A percentile compares a stretch with the other conserved stretches of the same genome.
Evolutionary conservation across 192 early-diverging fungal species (phyloP).

Genomic region (Phlyctochytrium bullatum): DNA sequence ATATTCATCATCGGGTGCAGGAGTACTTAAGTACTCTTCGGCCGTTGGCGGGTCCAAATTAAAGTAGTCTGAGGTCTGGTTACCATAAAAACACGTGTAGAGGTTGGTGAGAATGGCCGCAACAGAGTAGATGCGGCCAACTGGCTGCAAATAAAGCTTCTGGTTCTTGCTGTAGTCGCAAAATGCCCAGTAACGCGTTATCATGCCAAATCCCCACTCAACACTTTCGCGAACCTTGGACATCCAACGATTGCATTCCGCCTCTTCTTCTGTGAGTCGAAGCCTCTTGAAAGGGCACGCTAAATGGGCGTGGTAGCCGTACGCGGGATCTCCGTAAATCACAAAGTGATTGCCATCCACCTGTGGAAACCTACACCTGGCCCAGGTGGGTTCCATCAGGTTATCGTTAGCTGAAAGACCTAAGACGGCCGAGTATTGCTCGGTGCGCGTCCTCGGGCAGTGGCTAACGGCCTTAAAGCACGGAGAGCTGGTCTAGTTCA

Average conservation of each 20-base stretch:
- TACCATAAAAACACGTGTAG: not conserved
- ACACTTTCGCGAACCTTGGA: not conserved
- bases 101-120: not conserved
- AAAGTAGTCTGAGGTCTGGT: not conserved
- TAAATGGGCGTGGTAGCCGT: not conserved
- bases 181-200: not conserved
- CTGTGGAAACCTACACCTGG: too few species aligned
- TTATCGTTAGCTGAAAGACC: too few species aligned
- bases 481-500: too few species aligned
- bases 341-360: not conserved
- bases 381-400: too few species aligned
- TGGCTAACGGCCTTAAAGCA: too few species aligned
- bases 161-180: not conserved
- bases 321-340: conserved; percentile 4
- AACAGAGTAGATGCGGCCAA: conserved; percentile 1
- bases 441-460: too few species aligned
- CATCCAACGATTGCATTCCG: not conserved
- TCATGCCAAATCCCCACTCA: not conserved
- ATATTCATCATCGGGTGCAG: too few species aligned
- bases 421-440: too few species aligned
- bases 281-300: not conserved
- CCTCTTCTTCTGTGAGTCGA: not conserved
- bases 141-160: not conserved
- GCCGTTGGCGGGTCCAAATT: not conserved
- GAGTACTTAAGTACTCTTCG: too few species aligned